phyloP scores from a whole-genome alignment of 2,329 filamentous ascomycete species.

The Trichophyton verrucosum region DNA sequence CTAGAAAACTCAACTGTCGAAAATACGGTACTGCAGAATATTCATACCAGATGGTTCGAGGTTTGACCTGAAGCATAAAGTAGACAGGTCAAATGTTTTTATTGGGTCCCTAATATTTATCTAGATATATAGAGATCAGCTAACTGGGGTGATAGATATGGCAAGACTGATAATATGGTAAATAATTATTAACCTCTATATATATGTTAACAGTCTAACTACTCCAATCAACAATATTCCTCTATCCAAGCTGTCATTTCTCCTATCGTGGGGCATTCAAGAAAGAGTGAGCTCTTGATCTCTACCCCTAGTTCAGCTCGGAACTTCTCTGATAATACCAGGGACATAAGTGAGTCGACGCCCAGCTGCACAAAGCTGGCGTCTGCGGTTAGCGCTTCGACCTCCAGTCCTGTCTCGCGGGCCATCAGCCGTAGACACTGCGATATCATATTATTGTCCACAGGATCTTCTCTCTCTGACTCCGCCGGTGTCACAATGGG shows the following conservation, averaged over 20 bases:
- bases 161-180: no score
- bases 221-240: background rate
- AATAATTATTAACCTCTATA: no score
- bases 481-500: background rate
- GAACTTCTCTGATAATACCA: background rate
- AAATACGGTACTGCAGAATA: no score
- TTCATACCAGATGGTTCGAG: no score
- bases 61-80: no score
- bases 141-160: no score
- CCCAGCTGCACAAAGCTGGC: background rate
- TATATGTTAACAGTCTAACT: no score
- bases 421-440: background rate
- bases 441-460: background rate
- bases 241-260: background rate
- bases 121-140: no score
- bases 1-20: no score
- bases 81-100: no score
- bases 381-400: background rate
- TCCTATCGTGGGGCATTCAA: background rate
- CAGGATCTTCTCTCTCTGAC: background rate
- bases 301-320: background rate
- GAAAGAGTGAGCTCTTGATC: background rate
- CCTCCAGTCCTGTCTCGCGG: background rate
- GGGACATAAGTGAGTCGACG: conserved; percentile 2
- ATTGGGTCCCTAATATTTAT: no score